Evolutionary conservation across 202 grass and related monocot species (phyloP).

Genomic region (Bolboschoenoplectus hybrid): DNA sequence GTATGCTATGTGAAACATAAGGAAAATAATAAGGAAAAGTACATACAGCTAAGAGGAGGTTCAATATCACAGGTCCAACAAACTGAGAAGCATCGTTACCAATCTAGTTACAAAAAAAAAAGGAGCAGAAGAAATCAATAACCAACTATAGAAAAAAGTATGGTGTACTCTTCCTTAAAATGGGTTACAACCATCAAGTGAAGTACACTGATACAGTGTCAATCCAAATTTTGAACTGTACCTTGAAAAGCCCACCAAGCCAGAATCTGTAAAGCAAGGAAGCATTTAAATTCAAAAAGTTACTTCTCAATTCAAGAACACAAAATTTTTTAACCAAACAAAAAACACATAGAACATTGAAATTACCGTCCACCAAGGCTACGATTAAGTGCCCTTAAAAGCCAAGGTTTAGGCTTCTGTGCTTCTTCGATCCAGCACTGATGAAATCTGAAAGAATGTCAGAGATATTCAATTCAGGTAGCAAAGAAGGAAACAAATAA

Average conservation of each 20-base stretch:
- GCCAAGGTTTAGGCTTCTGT: constrained; percentile 83
- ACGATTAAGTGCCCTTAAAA: constrained; percentile 85
- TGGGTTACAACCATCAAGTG: neutral
- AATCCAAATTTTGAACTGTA: constrained; percentile 38
- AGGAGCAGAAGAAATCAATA: constrained; percentile 32
- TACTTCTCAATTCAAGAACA: constrained; percentile 36
- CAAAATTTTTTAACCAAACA: constrained; percentile 34
- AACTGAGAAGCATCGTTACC: constrained; percentile 98
- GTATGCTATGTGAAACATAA: neutral
- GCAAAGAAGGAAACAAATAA: neutral
- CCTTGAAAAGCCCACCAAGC: constrained; percentile 98
- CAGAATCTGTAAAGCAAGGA: constrained; percentile 72
- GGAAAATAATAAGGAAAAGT: constrained; percentile 38
- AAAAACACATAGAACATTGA: constrained; percentile 15
- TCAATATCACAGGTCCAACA: constrained; percentile 91
- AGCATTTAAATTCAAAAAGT: constrained; percentile 40
- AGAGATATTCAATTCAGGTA: constrained; percentile 41
- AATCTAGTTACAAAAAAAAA: constrained; percentile 55
- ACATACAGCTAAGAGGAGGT: constrained; percentile 74
- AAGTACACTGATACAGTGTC: neutral
- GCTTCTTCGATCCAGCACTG: constrained; percentile 77
- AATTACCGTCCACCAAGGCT: constrained; percentile 83
- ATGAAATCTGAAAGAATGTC: constrained; percentile 70
- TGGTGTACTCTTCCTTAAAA: neutral
- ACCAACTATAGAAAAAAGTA: neutral